Base-by-base conservation (phyloP, 805 yeast species). In the Candida patagonica region DNA sequence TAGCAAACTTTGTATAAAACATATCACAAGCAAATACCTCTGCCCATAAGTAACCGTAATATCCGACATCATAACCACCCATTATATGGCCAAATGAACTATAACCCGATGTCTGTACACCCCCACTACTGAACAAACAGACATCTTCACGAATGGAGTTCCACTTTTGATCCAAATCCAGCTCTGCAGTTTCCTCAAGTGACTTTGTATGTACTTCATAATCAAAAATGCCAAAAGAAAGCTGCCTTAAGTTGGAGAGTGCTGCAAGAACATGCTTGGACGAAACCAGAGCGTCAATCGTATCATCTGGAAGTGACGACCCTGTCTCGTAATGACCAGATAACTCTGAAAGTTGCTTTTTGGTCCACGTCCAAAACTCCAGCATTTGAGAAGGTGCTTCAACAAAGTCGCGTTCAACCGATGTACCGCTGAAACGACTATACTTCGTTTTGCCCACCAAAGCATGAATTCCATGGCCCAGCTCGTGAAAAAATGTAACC, bases 361-460 rank as follows among this genome's bases (percentile, higher is more conserved):
- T 68, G 40, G 78, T 72, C 94, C 95, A 85, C 27, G 88, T 80
- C 85, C 92, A 85, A 59, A 76, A 81, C 60, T 85, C 95, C 51
- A 85, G 66, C 78, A 85, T 74, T 63, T 85, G 95, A 1, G 94
- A 84, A 21, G 95, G 95, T 43, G 89, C 84, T 61, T 85, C 95
- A 37, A 85, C 94, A 62, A 85, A 85, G 62, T 85, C 95, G 71
- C 92, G 70, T 27, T 81, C 76, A 33, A 82, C 89, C 29, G 73
- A 66, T 23, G 88, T 78, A 17, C 94, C 94, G 54, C 76, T 80
- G 61, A 83, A 84, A 46, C 79, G 68, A 2, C 80, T 68, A 48
- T 72, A 76, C 42, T 64, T 65, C 21, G 88, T 79, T 45, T 70
- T 66, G 8, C 88, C 83, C 41, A 84, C 68, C 35, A 83, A 61